Percentiles rank a stretch among this genome's conserved stretches.
Conservation (phyloP, 2,329 filamentous ascomycete genomes). For the Ophiostoma australiae region DNA sequence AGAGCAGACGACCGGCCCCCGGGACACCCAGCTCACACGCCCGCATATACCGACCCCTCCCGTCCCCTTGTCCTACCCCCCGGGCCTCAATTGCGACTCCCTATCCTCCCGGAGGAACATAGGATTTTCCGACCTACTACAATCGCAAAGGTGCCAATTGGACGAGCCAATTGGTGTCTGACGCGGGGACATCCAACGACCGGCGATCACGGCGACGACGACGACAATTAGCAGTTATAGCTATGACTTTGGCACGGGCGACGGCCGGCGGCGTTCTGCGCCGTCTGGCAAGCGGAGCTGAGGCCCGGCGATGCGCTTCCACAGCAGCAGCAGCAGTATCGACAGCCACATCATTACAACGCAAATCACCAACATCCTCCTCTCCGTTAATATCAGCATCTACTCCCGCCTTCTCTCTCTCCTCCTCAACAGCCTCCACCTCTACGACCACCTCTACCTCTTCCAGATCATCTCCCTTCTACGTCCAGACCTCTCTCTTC, state of each 20-base stretch:
- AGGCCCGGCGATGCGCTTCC: slow-evolving; percentile 2
- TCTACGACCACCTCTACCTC: neutral
- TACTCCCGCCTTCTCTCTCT: neutral
- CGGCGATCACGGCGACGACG: slow-evolving; percentile 4
- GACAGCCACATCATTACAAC: neutral
- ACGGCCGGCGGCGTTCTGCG: slow-evolving; percentile 25
- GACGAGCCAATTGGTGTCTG: slow-evolving; percentile 7
- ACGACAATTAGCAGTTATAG: neutral
- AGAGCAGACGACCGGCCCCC: slow-evolving; percentile 13
- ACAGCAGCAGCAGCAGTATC: slow-evolving; percentile 9
- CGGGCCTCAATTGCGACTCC: neutral
- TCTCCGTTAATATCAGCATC: neutral
- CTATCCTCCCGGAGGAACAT: neutral
- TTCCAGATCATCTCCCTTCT: slow-evolving; percentile 11
- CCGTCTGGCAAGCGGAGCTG: slow-evolving; percentile 22
- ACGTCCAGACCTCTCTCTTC: slow-evolving; percentile 34
- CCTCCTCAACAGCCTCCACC: neutral
- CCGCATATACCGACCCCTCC: slow-evolving; percentile 2
- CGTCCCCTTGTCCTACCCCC: neutral
- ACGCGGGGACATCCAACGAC: neutral
- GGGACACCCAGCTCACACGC: slow-evolving; percentile 17
- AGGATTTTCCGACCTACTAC: neutral
- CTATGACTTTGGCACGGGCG: slow-evolving; percentile 27
- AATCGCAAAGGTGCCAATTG: slow-evolving; percentile 1
- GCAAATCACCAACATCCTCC: neutral